These are phyloP conservation scores for Hortaea sp. DNA, from an alignment of 2,329 filamentous ascomycete species.

Conservation along the genomic window DNA sequence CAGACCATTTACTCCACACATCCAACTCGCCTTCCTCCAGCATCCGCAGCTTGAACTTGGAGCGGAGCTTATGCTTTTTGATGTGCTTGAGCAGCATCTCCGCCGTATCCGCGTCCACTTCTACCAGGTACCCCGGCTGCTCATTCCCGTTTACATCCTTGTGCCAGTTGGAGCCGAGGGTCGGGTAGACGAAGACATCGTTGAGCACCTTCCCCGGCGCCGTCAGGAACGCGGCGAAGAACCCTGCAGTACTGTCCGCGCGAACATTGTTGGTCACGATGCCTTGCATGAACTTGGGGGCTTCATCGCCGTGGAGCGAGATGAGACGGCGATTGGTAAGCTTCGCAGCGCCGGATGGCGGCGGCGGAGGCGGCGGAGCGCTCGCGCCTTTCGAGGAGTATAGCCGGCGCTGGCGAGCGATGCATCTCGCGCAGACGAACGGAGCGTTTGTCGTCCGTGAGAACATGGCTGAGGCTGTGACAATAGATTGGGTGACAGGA, in stretches of 20 bases:
- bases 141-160: slow-evolving; percentile 14
- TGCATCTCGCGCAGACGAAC: slow-evolving; percentile 14
- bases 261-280: slow-evolving; percentile 67
- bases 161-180: slow-evolving; percentile 28
- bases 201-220: slow-evolving; percentile 71
- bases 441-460: slow-evolving; percentile 4
- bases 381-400: slow-evolving; percentile 4
- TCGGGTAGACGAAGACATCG: slow-evolving; percentile 82
- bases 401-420: slow-evolving; percentile 8
- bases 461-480: slow-evolving; percentile 6
- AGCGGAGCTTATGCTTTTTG: slow-evolving; percentile 74
- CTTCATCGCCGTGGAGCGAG: slow-evolving; percentile 67
- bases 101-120: slow-evolving; percentile 64
- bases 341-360: slow-evolving; percentile 39
- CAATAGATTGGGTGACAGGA: no score
- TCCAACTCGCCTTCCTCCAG: slow-evolving; percentile 54
- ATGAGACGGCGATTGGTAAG: slow-evolving; percentile 72
- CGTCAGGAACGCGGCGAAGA: slow-evolving; percentile 79
- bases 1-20: slow-evolving; percentile 68
- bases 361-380: slow-evolving; percentile 34
- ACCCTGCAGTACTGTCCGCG: slow-evolving; percentile 37
- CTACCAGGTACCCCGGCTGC: slow-evolving; percentile 60
- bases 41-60: slow-evolving; percentile 61
- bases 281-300: slow-evolving; percentile 77
- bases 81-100: slow-evolving; percentile 59